phyloP scores from a whole-genome alignment of 2,329 filamentous ascomycete genomes.

The Colletotrichum sp. region DNA sequence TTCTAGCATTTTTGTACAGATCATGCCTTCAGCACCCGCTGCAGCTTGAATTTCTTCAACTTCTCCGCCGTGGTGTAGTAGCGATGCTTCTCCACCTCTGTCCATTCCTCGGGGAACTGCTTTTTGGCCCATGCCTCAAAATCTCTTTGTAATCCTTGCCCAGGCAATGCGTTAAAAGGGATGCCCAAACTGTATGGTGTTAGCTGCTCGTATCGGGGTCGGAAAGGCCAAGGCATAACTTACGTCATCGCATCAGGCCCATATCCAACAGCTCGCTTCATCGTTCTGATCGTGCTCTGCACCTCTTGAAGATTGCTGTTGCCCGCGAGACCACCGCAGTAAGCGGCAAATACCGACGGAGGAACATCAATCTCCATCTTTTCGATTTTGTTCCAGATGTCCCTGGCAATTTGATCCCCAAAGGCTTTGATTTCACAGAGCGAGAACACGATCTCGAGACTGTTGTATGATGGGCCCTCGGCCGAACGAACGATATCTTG shows the following conservation, averaged over 20 bases:
- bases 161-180: constrained; percentile 76
- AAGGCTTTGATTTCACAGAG: constrained; percentile 70
- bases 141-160: constrained; percentile 66
- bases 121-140: constrained; percentile 78
- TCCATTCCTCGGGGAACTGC: constrained; percentile 73
- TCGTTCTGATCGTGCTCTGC: constrained; percentile 67
- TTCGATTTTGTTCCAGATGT: constrained; percentile 74
- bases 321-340: constrained; percentile 76
- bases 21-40: constrained; percentile 53
- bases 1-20: constrained; percentile 33
- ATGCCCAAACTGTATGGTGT: constrained; percentile 65
- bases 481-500: constrained; percentile 78
- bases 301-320: constrained; percentile 74
- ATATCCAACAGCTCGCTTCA: constrained; percentile 69
- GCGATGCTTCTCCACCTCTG: constrained; percentile 62
- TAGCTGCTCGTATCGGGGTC: neutral
- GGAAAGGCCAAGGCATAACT: constrained; percentile 39
- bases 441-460: constrained; percentile 80
- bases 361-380: constrained; percentile 82
- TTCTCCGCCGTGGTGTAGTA: constrained; percentile 48
- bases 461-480: constrained; percentile 87
- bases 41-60: constrained; percentile 54
- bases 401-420: constrained; percentile 64
- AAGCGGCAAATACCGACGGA: constrained; percentile 74
- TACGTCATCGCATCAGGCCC: constrained; percentile 74